Evolutionary conservation across 179 eudicot genomes (phyloP).

Genomic region (Spinacia oleracea): DNA sequence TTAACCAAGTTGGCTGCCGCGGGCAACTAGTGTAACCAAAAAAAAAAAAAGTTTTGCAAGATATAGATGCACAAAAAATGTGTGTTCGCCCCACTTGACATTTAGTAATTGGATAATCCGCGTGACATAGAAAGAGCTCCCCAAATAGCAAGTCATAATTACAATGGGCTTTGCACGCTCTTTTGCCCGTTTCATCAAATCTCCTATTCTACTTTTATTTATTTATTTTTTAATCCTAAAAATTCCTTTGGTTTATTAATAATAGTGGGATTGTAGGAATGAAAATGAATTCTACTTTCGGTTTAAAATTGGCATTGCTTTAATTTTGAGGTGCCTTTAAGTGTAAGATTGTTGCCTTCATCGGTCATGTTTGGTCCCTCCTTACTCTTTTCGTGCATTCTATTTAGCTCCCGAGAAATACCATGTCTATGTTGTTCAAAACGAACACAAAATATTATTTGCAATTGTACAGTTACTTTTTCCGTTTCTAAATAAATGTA

Average conservation of each 20-base stretch:
- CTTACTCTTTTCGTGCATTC: not conserved
- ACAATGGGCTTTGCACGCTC: slow-evolving; percentile 19
- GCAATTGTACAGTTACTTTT: too few species aligned
- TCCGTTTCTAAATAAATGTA: too few species aligned
- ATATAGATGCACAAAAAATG: not conserved
- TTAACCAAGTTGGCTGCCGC: too few species aligned
- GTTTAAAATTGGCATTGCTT: not conserved
- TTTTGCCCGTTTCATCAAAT: slow-evolving; percentile 19
- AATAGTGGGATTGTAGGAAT: not conserved
- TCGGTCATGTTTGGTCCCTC: not conserved
- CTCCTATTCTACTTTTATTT: too few species aligned
- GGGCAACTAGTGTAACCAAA: not conserved
- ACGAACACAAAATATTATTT: too few species aligned
- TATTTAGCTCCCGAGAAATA: too few species aligned
- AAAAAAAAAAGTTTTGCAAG: not conserved
- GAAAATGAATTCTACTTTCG: not conserved
- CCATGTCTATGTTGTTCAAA: not conserved
- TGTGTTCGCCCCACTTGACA: slow-evolving; percentile 13
- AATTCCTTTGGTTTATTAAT: not conserved
- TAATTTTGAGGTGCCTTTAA: not conserved
- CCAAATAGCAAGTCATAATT: not conserved
- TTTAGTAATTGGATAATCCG: slow-evolving; percentile 9
- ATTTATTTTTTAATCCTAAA: not conserved
- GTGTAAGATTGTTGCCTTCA: not conserved
- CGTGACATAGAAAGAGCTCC: slow-evolving; percentile 18